Conservation (phyloP, 2,329 filamentous ascomycete species). For the Westerdykella ornata region DNA sequence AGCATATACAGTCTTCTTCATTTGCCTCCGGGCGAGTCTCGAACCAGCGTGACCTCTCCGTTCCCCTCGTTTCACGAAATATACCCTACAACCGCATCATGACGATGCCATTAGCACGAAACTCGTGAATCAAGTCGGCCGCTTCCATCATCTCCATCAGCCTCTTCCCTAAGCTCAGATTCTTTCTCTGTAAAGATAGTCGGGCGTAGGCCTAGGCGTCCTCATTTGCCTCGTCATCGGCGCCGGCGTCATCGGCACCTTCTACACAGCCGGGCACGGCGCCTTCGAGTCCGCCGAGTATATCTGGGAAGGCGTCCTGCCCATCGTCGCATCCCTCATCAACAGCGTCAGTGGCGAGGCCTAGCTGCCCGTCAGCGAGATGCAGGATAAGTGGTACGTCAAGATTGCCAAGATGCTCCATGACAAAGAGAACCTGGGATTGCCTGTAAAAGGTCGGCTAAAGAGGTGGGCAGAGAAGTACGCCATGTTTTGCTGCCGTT, state of each 20-base stretch:
- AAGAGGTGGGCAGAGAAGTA: conserved; percentile 69
- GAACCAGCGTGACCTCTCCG: conserved; percentile 82
- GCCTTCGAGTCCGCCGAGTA: conserved; percentile 63
- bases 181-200: conserved; percentile 54
- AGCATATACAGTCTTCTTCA: conserved; percentile 62
- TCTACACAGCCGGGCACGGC: conserved; percentile 63
- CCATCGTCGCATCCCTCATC: conserved; percentile 66
- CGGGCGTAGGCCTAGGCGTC: conserved; percentile 57
- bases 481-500: conserved; percentile 82
- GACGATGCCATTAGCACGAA: conserved; percentile 60
- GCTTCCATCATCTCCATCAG: not conserved
- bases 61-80: conserved; percentile 83
- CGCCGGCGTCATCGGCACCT: conserved; percentile 61
- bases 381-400: conserved; percentile 80
- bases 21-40: conserved; percentile 78
- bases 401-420: conserved; percentile 70
- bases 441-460: conserved; percentile 42
- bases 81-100: conserved; percentile 61
- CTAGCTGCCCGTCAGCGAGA: conserved; percentile 71
- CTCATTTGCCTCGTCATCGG: conserved; percentile 60
- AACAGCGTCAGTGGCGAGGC: conserved; percentile 77
- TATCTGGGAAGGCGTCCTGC: conserved; percentile 76
- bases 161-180: not conserved
- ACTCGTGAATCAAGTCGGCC: conserved; percentile 55
- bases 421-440: conserved; percentile 41